Percentiles rank a stretch among this genome's conserved stretches.
phyloP scores from a whole-genome alignment of 208 protist species.

The Wallacemonas rigidus region DNA sequence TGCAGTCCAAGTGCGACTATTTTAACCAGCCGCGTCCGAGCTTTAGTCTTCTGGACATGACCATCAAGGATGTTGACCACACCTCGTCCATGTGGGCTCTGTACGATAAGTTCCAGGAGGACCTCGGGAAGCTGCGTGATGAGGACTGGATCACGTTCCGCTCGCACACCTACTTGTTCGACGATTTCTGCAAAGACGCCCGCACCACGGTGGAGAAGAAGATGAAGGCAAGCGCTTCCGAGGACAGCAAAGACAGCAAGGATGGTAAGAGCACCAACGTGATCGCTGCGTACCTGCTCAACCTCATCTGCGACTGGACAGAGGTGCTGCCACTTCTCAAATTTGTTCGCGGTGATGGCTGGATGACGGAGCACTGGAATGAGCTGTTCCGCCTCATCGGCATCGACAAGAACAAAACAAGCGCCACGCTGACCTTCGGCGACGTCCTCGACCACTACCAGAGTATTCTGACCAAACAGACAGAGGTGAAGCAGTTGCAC shows the following conservation, averaged over 20 bases:
- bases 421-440: slow-evolving; percentile 88
- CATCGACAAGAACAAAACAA: slow-evolving; percentile 72
- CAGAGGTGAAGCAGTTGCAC: slow-evolving; percentile 93
- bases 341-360: slow-evolving; percentile 94
- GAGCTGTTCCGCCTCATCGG: slow-evolving; percentile 92
- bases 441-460: slow-evolving; percentile 84
- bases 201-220: slow-evolving; percentile 37
- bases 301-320: slow-evolving; percentile 69
- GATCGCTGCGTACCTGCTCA: slow-evolving; percentile 68
- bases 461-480: slow-evolving; percentile 78
- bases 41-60: slow-evolving; percentile 65
- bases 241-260: slow-evolving; percentile 11
- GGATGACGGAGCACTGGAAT: slow-evolving; percentile 97
- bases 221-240: slow-evolving; percentile 5
- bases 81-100: slow-evolving; percentile 78
- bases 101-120: slow-evolving; percentile 83
- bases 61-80: slow-evolving; percentile 62
- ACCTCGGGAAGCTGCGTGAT: slow-evolving; percentile 68
- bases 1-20: slow-evolving; percentile 90
- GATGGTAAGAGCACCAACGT: slow-evolving; percentile 27
- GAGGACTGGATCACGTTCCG: slow-evolving; percentile 97
- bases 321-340: slow-evolving; percentile 82
- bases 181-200: slow-evolving; percentile 95
- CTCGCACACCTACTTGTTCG: slow-evolving; percentile 90
- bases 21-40: slow-evolving; percentile 87